Base-by-base conservation (phyloP, 306 rosid species). In the Cercis canadensis region DNA sequence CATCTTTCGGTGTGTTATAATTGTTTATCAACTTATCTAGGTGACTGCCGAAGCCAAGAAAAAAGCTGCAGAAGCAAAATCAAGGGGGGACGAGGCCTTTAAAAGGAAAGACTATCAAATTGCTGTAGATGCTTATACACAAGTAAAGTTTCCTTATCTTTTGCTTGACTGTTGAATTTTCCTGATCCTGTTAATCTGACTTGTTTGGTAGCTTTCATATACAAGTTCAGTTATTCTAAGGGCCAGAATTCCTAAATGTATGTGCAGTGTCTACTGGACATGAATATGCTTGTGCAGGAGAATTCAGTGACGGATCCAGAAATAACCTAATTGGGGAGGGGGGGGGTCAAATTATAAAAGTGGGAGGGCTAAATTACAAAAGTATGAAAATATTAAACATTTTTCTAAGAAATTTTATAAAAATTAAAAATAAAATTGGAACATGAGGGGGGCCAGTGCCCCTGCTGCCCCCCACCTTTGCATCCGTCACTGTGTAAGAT, bases 1-100 rank as follows among this genome's bases (percentile, higher is more conserved):
- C 57, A 8, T 50, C 62, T 57, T 18, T 74, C 10, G 40, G 11
- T 58, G 43, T 34, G 34, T 49, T 44, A 51, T 74, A 58, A 65
- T 53, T 45, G 65, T 80, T 67, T 67, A 10, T 65, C 40, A 58
- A 13, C 9, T 34, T 63, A 12, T 80, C 69, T 77, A 95, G 99
- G 96, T 91, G 70, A 4, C 90, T 19, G 89, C 92, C 57, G 97
- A 91, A 79, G 87, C 86, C 50, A 89, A 89, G 81, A 86, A 80
- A 84, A 85, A 86, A 82, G 97, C 97, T 58, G 92, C 92, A 34
- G 97, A 91, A 79, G 95, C 96, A 76, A 95, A 95, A 87, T 70
- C 87, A 31, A 86, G 97, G 86, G 99, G 92, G 49, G 87, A 83
- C 1, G 97, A 95, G 69, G 97, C 99, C 78, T 95, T 89, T 84